Conservation (phyloP, 2,329 filamentous ascomycete species). For the Alternaria sp. region DNA sequence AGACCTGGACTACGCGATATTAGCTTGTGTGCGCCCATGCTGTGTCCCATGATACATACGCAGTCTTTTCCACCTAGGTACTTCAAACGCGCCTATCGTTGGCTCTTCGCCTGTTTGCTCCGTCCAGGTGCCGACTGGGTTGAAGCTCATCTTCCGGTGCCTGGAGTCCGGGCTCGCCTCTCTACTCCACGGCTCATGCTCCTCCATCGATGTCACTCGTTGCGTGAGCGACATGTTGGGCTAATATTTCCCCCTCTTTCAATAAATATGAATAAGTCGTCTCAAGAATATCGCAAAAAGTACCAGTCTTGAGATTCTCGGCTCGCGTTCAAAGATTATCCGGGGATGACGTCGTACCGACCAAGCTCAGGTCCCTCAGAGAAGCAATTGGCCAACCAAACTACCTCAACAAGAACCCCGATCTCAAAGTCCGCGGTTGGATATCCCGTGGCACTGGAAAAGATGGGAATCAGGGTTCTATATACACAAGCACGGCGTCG, state of each 20-base stretch:
- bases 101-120: constrained; percentile 49
- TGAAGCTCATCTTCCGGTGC: constrained; percentile 57
- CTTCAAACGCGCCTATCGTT: constrained; percentile 59
- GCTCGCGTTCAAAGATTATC: constrained; percentile 1
- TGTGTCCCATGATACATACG: constrained; percentile 46
- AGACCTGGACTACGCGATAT: constrained; percentile 67
- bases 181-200: constrained; percentile 50
- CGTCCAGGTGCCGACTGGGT: constrained; percentile 56
- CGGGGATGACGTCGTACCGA: constrained; percentile 19
- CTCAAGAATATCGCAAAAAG: neutral
- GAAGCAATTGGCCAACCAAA: constrained; percentile 10
- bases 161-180: constrained; percentile 46
- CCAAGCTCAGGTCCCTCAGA: neutral
- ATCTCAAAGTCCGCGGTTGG: neutral
- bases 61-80: constrained; percentile 60
- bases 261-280: neutral
- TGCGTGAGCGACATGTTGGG: constrained; percentile 49
- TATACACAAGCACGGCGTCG: constrained; percentile 14
- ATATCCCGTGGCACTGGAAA: neutral
- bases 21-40: constrained; percentile 11
- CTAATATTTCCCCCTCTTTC: neutral
- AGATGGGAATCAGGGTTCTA: constrained; percentile 17
- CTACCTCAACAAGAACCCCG: neutral
- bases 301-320: neutral
- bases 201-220: constrained; percentile 49